These are phyloP conservation scores for Ustilago hordei DNA, from an alignment of 1,284 basidiomycete species.

Conservation along the genomic window DNA sequence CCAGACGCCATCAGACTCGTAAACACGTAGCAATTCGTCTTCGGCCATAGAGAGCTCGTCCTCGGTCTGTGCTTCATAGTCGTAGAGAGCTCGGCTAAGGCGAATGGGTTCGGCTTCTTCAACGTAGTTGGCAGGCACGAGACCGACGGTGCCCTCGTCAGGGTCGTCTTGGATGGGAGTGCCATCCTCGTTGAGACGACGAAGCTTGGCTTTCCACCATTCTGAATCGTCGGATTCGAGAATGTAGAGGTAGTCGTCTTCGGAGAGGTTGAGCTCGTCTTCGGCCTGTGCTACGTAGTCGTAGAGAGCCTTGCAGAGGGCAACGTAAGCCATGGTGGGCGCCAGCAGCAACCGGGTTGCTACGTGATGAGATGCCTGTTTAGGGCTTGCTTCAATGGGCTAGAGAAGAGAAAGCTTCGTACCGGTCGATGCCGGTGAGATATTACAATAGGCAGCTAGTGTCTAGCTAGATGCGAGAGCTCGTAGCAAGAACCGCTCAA, in stretches of 20 bases:
- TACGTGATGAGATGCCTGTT: background rate
- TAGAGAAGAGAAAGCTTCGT: background rate
- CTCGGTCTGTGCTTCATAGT: constrained; percentile 64
- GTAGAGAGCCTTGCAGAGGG: constrained; percentile 66
- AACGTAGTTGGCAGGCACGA: constrained; percentile 69
- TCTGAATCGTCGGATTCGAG: constrained; percentile 66
- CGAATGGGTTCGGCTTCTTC: constrained; percentile 65
- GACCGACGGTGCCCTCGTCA: constrained; percentile 54
- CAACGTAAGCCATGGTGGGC: constrained; percentile 65
- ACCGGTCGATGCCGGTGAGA: background rate
- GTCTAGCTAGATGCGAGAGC: no score
- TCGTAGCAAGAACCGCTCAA: background rate
- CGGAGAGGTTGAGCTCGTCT: constrained; percentile 66
- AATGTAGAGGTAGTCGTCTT: constrained; percentile 67
- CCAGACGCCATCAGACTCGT: constrained; percentile 65
- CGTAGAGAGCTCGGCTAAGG: constrained; percentile 64
- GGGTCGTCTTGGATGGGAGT: constrained; percentile 37
- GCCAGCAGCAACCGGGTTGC: constrained; percentile 5
- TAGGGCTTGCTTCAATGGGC: no score
- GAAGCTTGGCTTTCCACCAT: constrained; percentile 68
- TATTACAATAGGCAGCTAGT: background rate
- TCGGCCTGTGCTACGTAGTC: constrained; percentile 67
- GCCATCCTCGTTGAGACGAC: constrained; percentile 46
- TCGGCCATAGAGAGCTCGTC: constrained; percentile 66
- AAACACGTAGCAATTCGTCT: constrained; percentile 64